A percentile compares a stretch with the other conserved stretches of the same genome.
Evolutionary conservation across 352 stramenopile species (phyloP).

Genomic region (Sclerospora graminicola): DNA sequence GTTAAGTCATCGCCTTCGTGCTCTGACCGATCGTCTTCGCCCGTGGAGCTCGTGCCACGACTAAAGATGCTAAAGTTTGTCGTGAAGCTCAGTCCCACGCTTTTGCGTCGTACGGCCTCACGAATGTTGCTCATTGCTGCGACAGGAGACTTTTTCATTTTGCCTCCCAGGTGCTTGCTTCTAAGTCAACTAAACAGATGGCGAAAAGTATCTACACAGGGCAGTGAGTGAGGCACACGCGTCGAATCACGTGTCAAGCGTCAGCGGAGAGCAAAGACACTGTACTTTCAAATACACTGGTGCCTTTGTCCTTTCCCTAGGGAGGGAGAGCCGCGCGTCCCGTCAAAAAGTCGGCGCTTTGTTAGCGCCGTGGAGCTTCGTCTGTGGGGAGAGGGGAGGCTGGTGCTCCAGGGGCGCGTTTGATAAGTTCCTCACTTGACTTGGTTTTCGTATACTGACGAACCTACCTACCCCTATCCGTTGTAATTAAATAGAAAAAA

Average conservation of each 20-base stretch:
- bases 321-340: background rate
- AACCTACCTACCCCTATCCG: too few species aligned
- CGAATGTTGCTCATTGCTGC: constrained; percentile 43
- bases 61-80: constrained; percentile 50
- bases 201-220: background rate
- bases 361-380: constrained; percentile 12
- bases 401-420: constrained; percentile 1
- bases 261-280: background rate
- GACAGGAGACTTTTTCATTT: constrained; percentile 41
- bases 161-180: background rate
- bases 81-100: constrained; percentile 52
- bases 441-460: constrained; percentile 7
- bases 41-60: constrained; percentile 23
- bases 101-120: constrained; percentile 52
- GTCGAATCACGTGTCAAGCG: background rate
- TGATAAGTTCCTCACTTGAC: constrained; percentile 2
- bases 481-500: constrained; percentile 7
- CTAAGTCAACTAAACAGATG: background rate
- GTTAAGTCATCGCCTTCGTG: constrained; percentile 29
- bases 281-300: background rate
- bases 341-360: constrained; percentile 5
- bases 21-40: constrained; percentile 32
- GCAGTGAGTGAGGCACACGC: background rate
- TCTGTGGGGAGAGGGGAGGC: constrained; percentile 18
- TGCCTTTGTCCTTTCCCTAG: background rate